Conservation (phyloP, 495 filamentous ascomycete genomes). For the Aspergillus ellipticus region DNA sequence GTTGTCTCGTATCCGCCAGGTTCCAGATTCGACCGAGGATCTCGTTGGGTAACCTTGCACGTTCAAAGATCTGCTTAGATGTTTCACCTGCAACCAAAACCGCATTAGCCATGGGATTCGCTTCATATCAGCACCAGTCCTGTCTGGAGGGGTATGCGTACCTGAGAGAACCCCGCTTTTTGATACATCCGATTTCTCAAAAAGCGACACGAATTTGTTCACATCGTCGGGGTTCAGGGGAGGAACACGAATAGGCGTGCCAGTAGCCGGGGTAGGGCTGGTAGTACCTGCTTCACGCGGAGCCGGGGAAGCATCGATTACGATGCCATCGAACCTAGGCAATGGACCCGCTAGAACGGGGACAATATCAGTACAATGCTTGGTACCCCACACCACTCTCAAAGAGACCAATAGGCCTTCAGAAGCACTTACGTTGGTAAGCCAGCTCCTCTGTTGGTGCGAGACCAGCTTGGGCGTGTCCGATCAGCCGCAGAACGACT, state of each 20-base stretch:
- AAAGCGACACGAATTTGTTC: conserved; percentile 76
- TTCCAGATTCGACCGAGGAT: conserved; percentile 91
- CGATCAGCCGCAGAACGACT: conserved; percentile 87
- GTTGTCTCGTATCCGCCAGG: conserved; percentile 86
- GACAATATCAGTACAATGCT: conserved; percentile 15
- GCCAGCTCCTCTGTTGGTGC: conserved; percentile 76
- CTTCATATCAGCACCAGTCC: background rate
- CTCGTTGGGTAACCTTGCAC: conserved; percentile 85
- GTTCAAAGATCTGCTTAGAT: conserved; percentile 93
- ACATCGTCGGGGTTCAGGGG: conserved; percentile 86
- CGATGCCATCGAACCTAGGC: conserved; percentile 80
- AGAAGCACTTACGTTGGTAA: conserved; percentile 51
- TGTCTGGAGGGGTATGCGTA: conserved; percentile 21
- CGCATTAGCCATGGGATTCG: background rate
- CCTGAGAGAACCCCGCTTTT: conserved; percentile 75
- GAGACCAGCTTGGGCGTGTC: conserved; percentile 85
- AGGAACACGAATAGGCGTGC: conserved; percentile 80
- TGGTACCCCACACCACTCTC: background rate
- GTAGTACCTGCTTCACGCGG: conserved; percentile 37
- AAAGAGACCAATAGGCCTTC: background rate
- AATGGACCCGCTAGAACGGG: conserved; percentile 69
- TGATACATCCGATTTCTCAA: conserved; percentile 78
- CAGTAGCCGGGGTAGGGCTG: conserved; percentile 62
- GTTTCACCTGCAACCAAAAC: conserved; percentile 56
- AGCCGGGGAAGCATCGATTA: conserved; percentile 36